phyloP scores from a whole-genome alignment of 2,329 filamentous ascomycete genomes.

The Gliomastix tumulicola region DNA sequence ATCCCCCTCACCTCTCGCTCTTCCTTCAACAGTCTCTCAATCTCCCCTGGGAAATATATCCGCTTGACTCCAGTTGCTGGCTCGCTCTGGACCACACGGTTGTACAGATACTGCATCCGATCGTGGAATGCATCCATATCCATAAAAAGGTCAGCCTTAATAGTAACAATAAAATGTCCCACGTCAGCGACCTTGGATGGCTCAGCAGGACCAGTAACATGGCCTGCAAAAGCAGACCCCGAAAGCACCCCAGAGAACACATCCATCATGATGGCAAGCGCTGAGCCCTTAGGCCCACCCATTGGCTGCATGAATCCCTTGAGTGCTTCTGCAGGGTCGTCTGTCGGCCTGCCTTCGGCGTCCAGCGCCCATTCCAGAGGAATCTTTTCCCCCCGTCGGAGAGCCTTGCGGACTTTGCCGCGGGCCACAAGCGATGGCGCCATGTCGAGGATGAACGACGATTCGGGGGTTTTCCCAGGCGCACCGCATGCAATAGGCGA shows the following conservation, averaged over 20 bases:
- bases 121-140: conserved; percentile 60
- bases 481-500: conserved; percentile 72
- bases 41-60: conserved; percentile 56
- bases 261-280: conserved; percentile 78
- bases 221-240: conserved; percentile 70
- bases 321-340: conserved; percentile 64
- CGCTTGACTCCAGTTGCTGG: conserved; percentile 49
- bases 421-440: conserved; percentile 61
- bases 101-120: conserved; percentile 49
- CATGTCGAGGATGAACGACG: conserved; percentile 67
- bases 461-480: conserved; percentile 48
- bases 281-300: conserved; percentile 78
- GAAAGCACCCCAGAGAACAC: conserved; percentile 76
- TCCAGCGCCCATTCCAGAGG: conserved; percentile 70
- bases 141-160: conserved; percentile 73
- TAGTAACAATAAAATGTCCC: conserved; percentile 67
- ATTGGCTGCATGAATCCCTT: conserved; percentile 79
- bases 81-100: conserved; percentile 43
- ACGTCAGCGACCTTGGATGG: conserved; percentile 61
- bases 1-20: conserved; percentile 48
- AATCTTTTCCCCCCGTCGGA: conserved; percentile 61
- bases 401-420: conserved; percentile 68
- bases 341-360: conserved; percentile 58
- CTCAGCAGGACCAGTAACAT: conserved; percentile 73
- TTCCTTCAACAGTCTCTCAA: conserved; percentile 48